phyloP scores from a whole-genome alignment of 352 stramenopile species.

The Pythium oligandrum region DNA sequence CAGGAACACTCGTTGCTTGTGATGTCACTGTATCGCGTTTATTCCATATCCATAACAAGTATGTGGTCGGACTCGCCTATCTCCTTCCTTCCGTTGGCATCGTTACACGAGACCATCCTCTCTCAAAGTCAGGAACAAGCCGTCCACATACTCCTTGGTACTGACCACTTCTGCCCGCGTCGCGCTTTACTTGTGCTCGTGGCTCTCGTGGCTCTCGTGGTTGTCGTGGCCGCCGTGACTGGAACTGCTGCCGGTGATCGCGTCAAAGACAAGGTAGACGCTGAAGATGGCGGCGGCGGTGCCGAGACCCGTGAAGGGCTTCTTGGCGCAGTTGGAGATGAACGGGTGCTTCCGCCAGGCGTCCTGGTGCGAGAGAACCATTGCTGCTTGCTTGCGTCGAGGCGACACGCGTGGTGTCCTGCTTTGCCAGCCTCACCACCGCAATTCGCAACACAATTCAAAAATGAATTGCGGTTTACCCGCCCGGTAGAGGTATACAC shows the following conservation, averaged over 20 bases:
- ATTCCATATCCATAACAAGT: too few species aligned
- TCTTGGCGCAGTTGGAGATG: constrained; percentile 78
- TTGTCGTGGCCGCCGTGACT: constrained; percentile 25
- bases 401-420: not conserved
- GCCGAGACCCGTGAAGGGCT: constrained; percentile 77
- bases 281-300: constrained; percentile 75
- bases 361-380: constrained; percentile 86
- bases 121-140: too few species aligned
- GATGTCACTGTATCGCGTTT: too few species aligned
- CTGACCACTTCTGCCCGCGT: too few species aligned
- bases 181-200: constrained; percentile 34
- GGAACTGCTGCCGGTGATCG: constrained; percentile 35
- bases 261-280: constrained; percentile 71
- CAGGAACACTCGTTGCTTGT: too few species aligned
- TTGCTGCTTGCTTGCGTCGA: constrained; percentile 8
- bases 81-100: too few species aligned
- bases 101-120: too few species aligned
- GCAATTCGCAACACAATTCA: constrained; percentile 18
- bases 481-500: too few species aligned
- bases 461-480: constrained; percentile 15
- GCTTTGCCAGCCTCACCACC: not conserved
- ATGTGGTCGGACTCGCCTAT: too few species aligned
- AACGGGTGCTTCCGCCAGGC: constrained; percentile 87
- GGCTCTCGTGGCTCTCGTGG: constrained; percentile 47
- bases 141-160: too few species aligned